Evolutionary conservation across 805 yeast genomes (phyloP), one percentile per base, ranked within the genome.

Genomic region (Zygosaccharomyces kombuchaensis): DNA sequence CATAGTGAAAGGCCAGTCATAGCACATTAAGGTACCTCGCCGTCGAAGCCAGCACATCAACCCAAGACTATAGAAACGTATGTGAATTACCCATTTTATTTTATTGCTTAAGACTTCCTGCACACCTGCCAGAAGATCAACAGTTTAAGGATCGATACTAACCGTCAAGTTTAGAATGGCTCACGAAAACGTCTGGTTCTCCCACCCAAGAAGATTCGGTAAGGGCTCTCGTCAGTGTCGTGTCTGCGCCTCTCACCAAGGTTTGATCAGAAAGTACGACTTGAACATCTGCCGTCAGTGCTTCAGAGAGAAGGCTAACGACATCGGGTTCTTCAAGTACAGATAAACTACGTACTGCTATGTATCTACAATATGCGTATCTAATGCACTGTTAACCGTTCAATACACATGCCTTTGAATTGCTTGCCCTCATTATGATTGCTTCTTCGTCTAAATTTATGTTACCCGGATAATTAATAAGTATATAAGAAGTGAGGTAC

Each of bases 181-280:
- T 85, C 98, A 90, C 96, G 96, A 88, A 84, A 84, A 88, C 89
- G 96, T 91, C 84, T 93, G 99, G 99, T 93, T 77, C 84, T 90
- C 98, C 75, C 99, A 93, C 96, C 99, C 99, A 84, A 88, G 98
- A 87, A 90, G 86, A 79, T 91, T 81, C 89, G 99, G 99, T 78
- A 93, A 93, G 87, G 99, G 99, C 80, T 87, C 98, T 70, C 96
- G 99, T 82, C 93, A 87, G 81, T 93, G 98, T 83, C 93, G 98
- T 77, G 90, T 91, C 82, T 88, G 96, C 75, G 81, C 96, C 69
- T 87, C 98, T 77, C 97, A 91, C 90, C 76, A 87, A 67, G 98
- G 98, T 83, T 87, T 93, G 76, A 87, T 93, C 84, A 91, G 99
- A 88, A 93, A 93, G 82, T 93, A 93, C 93, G 99, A 95, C 72